A percentile compares a stretch with the other conserved stretches of the same genome.
phyloP scores from a whole-genome alignment of 1,284 basidiomycete species.

The Cutaneotrichosporon sp. region DNA sequence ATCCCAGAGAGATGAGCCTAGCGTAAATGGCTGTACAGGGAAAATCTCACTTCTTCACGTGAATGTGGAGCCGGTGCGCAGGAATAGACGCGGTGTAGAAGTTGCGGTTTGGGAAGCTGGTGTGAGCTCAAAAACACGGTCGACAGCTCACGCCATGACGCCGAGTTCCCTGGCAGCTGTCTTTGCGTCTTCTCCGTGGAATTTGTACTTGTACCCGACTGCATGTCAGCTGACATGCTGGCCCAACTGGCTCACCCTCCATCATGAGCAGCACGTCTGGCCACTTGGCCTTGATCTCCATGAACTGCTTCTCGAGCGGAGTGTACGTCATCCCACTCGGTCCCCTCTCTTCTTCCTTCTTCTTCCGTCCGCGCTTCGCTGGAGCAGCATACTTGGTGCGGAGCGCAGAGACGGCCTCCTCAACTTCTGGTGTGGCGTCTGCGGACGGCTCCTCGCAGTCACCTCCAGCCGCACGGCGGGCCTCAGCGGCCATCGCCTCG shows the following conservation, averaged over 20 bases:
- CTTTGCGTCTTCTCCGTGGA: conserved; percentile 86
- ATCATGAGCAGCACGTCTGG: conserved; percentile 77
- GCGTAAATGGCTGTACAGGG: background rate
- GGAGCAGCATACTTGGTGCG: conserved; percentile 41
- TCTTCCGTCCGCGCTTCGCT: conserved; percentile 30
- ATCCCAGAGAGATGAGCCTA: conserved; percentile 78
- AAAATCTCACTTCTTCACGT: conserved; percentile 73
- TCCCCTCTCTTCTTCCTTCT: conserved; percentile 61
- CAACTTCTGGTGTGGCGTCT: conserved; percentile 9
- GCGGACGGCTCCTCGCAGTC: conserved; percentile 10
- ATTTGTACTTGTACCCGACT: conserved; percentile 83
- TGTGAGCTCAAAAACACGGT: background rate
- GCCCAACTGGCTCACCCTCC: conserved; percentile 56
- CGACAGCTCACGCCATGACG: conserved; percentile 59
- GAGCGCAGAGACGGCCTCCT: conserved; percentile 26
- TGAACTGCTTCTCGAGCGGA: conserved; percentile 75
- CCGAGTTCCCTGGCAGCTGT: background rate
- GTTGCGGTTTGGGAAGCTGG: conserved; percentile 68
- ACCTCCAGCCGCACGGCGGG: conserved; percentile 24
- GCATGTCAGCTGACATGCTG: conserved; percentile 14
- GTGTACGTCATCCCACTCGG: conserved; percentile 78
- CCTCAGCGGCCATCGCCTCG: conserved; percentile 47
- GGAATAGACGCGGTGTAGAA: conserved; percentile 82
- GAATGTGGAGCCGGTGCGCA: conserved; percentile 73
- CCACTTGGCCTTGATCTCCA: conserved; percentile 69